These are phyloP conservation scores for Wickerhamiella brachini DNA, from an alignment of 805 yeast species.

Conservation along the genomic window DNA sequence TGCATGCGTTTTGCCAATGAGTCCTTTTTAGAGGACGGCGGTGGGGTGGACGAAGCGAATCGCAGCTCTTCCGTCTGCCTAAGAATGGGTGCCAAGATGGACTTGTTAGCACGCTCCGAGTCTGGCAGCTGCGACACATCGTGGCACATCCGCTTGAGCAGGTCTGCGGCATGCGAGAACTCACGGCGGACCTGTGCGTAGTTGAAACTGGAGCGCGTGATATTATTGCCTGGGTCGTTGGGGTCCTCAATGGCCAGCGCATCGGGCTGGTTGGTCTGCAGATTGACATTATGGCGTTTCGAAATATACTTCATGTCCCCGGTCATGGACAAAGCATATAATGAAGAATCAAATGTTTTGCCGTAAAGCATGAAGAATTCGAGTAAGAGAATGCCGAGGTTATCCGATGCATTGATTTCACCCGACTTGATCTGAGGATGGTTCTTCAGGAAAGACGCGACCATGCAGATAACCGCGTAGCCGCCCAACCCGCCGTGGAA, in stretches of 20 bases:
- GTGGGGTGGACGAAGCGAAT: not conserved
- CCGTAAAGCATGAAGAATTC: conserved; percentile 93
- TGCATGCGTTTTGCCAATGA: not conserved
- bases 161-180: conserved; percentile 28
- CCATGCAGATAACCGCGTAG: conserved; percentile 78
- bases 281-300: conserved; percentile 39
- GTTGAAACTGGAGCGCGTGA: conserved; percentile 75
- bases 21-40: not conserved
- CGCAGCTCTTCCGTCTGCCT: not conserved
- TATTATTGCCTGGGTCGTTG: conserved; percentile 66
- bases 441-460: conserved; percentile 57
- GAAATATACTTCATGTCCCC: conserved; percentile 46
- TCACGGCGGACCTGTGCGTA: conserved; percentile 68
- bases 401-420: conserved; percentile 52
- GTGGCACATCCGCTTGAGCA: conserved; percentile 10
- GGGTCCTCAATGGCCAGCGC: conserved; percentile 78
- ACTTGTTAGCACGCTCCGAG: conserved; percentile 2
- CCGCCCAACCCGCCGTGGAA: conserved; percentile 94
- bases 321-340: conserved; percentile 51
- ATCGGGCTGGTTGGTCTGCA: conserved; percentile 37
- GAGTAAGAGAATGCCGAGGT: conserved; percentile 71
- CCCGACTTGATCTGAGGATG: conserved; percentile 67
- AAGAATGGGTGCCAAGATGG: conserved; percentile 14
- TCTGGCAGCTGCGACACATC: not conserved
- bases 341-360: conserved; percentile 71